A percentile compares a stretch with the other conserved stretches of the same genome.
These are phyloP conservation scores for Fraxinus greggii DNA, from an alignment of 305 asterid genomes.

Conservation along the genomic window DNA sequence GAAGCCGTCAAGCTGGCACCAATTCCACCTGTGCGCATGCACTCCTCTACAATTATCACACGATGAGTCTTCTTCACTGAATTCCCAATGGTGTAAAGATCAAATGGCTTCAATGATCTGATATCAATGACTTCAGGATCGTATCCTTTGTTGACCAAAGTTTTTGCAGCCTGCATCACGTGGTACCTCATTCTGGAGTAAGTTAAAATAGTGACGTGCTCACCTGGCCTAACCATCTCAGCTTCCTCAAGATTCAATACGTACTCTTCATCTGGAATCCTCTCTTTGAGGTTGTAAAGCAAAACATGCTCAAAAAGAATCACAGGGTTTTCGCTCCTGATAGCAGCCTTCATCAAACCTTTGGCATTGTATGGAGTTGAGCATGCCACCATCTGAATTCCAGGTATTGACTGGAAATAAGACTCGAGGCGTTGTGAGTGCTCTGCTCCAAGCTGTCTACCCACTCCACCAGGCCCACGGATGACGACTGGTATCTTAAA, in stretches of 20 bases:
- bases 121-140: constrained; percentile 80
- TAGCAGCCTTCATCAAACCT: constrained; percentile 71
- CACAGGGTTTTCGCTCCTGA: constrained; percentile 67
- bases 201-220: constrained; percentile 58
- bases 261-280: constrained; percentile 66
- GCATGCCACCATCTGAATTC: constrained; percentile 76
- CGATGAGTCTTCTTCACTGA: constrained; percentile 73
- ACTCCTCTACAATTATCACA: constrained; percentile 68
- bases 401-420: constrained; percentile 70
- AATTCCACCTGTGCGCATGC: constrained; percentile 78
- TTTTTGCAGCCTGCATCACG: constrained; percentile 74
- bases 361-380: constrained; percentile 76
- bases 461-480: constrained; percentile 80
- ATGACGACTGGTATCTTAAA: constrained; percentile 65
- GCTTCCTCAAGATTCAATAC: constrained; percentile 63
- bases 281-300: constrained; percentile 63
- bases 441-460: constrained; percentile 78
- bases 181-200: constrained; percentile 79
- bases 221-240: constrained; percentile 69
- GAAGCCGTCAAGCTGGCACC: constrained; percentile 79
- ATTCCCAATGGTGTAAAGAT: constrained; percentile 63
- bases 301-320: constrained; percentile 68
- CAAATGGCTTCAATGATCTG: constrained; percentile 72
- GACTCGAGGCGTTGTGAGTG: constrained; percentile 75
- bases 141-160: constrained; percentile 64